These are phyloP conservation scores for Xylaria sp. DNA, from an alignment of 2,329 filamentous ascomycete species.

Conservation along the genomic window DNA sequence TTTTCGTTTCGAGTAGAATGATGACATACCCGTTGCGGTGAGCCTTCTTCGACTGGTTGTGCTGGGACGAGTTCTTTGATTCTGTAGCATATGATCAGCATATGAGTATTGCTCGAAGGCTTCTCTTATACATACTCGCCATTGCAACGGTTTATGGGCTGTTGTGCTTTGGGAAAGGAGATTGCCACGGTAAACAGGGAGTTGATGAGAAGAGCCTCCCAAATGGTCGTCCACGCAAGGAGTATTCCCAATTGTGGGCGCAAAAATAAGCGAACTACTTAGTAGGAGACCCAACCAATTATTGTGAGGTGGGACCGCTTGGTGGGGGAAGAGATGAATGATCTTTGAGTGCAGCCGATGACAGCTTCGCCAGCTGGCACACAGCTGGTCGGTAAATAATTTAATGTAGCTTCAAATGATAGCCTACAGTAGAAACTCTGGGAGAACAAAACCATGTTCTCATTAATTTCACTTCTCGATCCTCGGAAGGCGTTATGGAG, in stretches of 20 bases:
- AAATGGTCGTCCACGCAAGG: conserved; percentile 32
- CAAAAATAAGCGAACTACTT: conserved; percentile 44
- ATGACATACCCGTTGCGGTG: conserved; percentile 93
- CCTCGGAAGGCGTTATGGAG: too few relatives aligned
- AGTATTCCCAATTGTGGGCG: conserved; percentile 42
- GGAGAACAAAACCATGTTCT: too few relatives aligned
- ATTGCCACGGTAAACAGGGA: conserved; percentile 31
- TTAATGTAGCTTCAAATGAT: too few relatives aligned
- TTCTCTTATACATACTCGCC: conserved; percentile 65
- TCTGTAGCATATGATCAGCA: conserved; percentile 61
- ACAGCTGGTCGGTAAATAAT: too few relatives aligned
- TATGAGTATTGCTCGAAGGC: not conserved
- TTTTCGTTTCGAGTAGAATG: conserved; percentile 8
- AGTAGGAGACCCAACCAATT: conserved; percentile 11
- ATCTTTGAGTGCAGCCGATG: not conserved
- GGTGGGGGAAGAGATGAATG: not conserved
- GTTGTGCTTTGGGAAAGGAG: conserved; percentile 32
- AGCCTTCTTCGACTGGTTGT: conserved; percentile 98
- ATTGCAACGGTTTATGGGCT: conserved; percentile 57
- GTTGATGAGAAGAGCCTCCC: conserved; percentile 31
- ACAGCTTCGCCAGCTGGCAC: conserved; percentile 10
- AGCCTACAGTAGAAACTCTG: too few relatives aligned
- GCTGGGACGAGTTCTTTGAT: conserved; percentile 99
- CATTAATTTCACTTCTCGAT: too few relatives aligned
- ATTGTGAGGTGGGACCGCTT: conserved; percentile 2